Evolutionary conservation across 257 asterid species (phyloP), one percentile per base, ranked within the genome.

Genomic region (Buddleja alternifolia): DNA sequence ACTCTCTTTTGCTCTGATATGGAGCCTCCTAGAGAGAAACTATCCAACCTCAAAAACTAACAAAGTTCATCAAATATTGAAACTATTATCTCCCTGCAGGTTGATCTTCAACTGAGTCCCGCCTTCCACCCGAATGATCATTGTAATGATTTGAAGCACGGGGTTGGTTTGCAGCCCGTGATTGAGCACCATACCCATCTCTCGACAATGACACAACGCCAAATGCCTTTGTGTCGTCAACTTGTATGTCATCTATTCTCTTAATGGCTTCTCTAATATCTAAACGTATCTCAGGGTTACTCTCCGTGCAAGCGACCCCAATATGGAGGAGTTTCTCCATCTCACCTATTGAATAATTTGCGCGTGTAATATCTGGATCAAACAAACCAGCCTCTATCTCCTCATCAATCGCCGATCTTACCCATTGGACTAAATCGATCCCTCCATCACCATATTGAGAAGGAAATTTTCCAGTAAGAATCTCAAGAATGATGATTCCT

Each of bases 401-500:
- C 37, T 85, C 94, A 0, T 73, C 73, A 7, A 84, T 70, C 0
- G 92, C 84, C 3, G 85, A 63, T 70, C 81, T 81, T 24, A 77
- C 86, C 90, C 92, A 88, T 58, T 80, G 87, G 11, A 80, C 86
- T 32, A 83, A 41, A 51, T 90, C 97, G 0, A 63, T 79, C 62
- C 92, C 97, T 0, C 91, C 96, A 2, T 83, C 79, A 7, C 87
- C 88, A 34, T 81, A 84, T 44, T 80, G 84, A 20, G 83, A 71
- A 3, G 95, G 92, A 41, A 68, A 75, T 37, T 90, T 88, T 37
- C 97, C 96, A 0, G 97, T 85, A 3, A 90, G 69, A 21, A 93
- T 73, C 75, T 93, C 99, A 1, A 93, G 89, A 70, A 93, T 87
- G 44, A 93, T 44, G 37, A 93, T 45, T 23, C 97, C 96, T 10